Percentiles rank a stretch among this genome's conserved stretches.
These are phyloP conservation scores for Fusarium algeriense DNA, from an alignment of 2,329 filamentous ascomycete genomes.

Conservation along the genomic window DNA sequence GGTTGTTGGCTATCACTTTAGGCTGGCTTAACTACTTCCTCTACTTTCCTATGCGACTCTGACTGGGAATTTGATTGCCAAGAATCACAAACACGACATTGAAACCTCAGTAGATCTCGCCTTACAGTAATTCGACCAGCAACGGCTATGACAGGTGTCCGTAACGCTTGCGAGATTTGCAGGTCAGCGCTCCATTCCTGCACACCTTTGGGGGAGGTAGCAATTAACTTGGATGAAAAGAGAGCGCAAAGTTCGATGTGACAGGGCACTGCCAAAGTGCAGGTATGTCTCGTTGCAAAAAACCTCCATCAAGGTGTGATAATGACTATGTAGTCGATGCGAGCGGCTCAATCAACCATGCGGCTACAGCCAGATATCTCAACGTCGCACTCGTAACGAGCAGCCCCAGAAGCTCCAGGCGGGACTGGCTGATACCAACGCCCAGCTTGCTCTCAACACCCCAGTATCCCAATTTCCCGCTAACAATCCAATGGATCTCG, in stretches of 20 bases:
- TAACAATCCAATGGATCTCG: neutral
- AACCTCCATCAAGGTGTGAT: too few species aligned
- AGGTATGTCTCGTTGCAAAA: neutral
- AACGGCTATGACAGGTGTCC: neutral
- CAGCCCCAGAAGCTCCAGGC: neutral
- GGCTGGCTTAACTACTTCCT: too few species aligned
- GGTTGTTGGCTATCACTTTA: too few species aligned
- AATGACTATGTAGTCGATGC: neutral
- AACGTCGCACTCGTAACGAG: neutral
- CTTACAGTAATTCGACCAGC: too few species aligned
- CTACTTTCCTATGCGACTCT: too few species aligned
- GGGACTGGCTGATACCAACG: neutral
- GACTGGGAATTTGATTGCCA: too few species aligned
- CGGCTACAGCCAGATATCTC: neutral
- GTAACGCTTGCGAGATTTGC: slow-evolving; percentile 5
- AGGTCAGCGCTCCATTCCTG: neutral
- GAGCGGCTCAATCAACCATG: slow-evolving; percentile 2
- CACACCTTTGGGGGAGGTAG: too few species aligned
- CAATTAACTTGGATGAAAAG: neutral
- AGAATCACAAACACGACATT: too few species aligned
- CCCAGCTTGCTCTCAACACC: neutral
- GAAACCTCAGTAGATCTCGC: too few species aligned
- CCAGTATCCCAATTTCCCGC: neutral
- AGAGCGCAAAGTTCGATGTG: slow-evolving; percentile 2
- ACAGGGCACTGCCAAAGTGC: slow-evolving; percentile 4